Evolutionary conservation across 2,329 filamentous ascomycete genomes (phyloP).

Genomic region (Fusarium graminum): DNA sequence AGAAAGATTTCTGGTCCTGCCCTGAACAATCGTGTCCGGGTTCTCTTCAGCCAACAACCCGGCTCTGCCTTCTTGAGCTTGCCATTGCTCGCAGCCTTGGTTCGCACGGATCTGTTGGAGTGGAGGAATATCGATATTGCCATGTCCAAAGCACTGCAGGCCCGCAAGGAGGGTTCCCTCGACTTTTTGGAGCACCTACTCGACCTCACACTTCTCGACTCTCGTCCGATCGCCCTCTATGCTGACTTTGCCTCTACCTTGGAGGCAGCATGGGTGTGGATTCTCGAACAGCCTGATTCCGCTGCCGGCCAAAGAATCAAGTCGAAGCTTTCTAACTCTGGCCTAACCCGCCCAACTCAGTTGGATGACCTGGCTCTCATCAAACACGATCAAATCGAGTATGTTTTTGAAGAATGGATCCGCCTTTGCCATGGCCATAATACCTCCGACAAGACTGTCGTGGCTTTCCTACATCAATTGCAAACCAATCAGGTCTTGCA

Average conservation of each 20-base stretch:
- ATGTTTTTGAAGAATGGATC: conserved; percentile 96
- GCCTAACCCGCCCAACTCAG: conserved; percentile 56
- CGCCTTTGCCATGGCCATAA: conserved; percentile 83
- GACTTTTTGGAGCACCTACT: conserved; percentile 85
- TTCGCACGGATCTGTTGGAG: conserved; percentile 72
- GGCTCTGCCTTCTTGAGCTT: conserved; percentile 68
- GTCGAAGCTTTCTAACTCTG: conserved; percentile 65
- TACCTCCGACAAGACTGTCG: conserved; percentile 77
- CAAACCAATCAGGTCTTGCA: conserved; percentile 79
- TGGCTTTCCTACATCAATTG: conserved; percentile 86
- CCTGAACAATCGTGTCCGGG: conserved; percentile 67
- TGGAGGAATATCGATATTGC: conserved; percentile 77
- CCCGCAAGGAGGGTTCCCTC: conserved; percentile 78
- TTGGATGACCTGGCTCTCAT: conserved; percentile 63
- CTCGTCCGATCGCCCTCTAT: conserved; percentile 81
- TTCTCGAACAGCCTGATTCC: conserved; percentile 77
- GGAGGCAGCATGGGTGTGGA: conserved; percentile 84
- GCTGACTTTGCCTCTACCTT: conserved; percentile 89
- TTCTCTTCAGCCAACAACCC: conserved; percentile 69
- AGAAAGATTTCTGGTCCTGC: conserved; percentile 69
- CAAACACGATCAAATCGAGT: conserved; percentile 87
- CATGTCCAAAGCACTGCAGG: conserved; percentile 78
- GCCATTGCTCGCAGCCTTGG: conserved; percentile 68
- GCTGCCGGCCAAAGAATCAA: conserved; percentile 78
- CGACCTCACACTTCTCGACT: conserved; percentile 82